These are phyloP conservation scores for Phytopythium delawarense DNA, from an alignment of 352 stramenopile genomes.

Conservation along the genomic window DNA sequence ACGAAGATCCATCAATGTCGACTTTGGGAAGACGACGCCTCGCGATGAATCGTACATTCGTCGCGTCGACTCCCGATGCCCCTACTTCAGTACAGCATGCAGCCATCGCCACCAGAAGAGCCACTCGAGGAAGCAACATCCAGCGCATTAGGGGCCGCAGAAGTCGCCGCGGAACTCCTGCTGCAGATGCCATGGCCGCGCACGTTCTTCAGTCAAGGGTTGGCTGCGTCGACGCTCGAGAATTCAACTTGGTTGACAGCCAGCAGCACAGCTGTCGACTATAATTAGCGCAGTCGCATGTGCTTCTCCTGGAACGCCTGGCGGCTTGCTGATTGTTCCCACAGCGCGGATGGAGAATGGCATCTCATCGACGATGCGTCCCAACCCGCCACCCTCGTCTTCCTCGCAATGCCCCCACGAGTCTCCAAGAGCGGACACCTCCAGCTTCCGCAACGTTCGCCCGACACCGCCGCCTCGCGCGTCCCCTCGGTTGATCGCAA, in stretches of 20 bases:
- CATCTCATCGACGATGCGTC: not conserved
- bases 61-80: conserved; percentile 20
- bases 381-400: not conserved
- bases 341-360: not conserved
- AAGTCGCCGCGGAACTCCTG: not conserved
- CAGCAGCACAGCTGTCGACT: not conserved
- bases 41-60: conserved; percentile 17
- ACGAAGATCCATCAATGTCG: not conserved
- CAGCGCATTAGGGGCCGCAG: not conserved
- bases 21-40: not conserved
- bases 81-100: not conserved
- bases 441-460: not conserved
- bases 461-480: conserved; percentile 1
- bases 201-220: not conserved
- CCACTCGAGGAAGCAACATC: not conserved
- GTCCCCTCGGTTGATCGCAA: not conserved
- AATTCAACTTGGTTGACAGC: not conserved
- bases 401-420: not conserved
- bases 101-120: not conserved
- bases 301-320: not conserved
- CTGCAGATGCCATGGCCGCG: not conserved
- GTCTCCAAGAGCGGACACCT: not conserved
- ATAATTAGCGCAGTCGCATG: not conserved
- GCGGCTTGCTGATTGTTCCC: not conserved
- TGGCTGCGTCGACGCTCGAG: not conserved